phyloP scores from a whole-genome alignment of 495 filamentous ascomycete genomes.

The Achaetomiella virescens region DNA sequence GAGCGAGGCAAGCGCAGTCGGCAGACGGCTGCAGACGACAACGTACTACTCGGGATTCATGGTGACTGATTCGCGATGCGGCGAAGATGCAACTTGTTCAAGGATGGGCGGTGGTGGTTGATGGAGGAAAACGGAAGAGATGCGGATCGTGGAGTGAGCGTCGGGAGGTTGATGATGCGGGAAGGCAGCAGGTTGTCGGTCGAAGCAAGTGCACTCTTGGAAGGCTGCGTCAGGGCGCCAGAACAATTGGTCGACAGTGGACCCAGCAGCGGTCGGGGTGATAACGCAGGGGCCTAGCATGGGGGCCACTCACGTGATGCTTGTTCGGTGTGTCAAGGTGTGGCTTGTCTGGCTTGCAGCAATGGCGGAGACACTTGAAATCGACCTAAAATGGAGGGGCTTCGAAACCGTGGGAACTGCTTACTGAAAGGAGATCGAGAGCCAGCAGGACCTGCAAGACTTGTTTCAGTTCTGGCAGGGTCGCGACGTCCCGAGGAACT shows the following conservation, averaged over 20 bases:
- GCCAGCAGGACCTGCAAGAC: not conserved
- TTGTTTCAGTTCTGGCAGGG: not conserved
- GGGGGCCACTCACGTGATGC: slow-evolving; percentile 14
- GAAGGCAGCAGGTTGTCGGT: slow-evolving; percentile 23
- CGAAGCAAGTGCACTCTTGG: slow-evolving; percentile 15
- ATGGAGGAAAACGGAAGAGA: slow-evolving; percentile 17
- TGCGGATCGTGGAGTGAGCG: slow-evolving; percentile 4
- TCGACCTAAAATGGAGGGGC: not conserved
- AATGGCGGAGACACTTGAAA: not conserved
- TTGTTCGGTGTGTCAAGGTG: slow-evolving; percentile 3
- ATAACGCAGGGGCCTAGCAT: slow-evolving; percentile 9
- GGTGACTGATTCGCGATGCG: slow-evolving; percentile 34
- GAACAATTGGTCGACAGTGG: slow-evolving; percentile 17
- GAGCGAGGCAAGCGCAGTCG: slow-evolving; percentile 3
- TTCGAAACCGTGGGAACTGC: not conserved
- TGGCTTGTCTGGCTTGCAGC: not conserved
- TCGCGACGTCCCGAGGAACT: not conserved
- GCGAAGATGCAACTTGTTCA: not conserved
- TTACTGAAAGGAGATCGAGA: not conserved
- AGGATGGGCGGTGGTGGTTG: slow-evolving; percentile 1
- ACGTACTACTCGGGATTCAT: slow-evolving; percentile 97
- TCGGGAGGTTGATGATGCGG: slow-evolving; percentile 24
- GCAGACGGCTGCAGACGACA: slow-evolving; percentile 16
- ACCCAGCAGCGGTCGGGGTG: slow-evolving; percentile 13
- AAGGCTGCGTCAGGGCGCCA: slow-evolving; percentile 33